Conservation (phyloP, 768 basidiomycete species). For the Tylopilus subfusipes region DNA sequence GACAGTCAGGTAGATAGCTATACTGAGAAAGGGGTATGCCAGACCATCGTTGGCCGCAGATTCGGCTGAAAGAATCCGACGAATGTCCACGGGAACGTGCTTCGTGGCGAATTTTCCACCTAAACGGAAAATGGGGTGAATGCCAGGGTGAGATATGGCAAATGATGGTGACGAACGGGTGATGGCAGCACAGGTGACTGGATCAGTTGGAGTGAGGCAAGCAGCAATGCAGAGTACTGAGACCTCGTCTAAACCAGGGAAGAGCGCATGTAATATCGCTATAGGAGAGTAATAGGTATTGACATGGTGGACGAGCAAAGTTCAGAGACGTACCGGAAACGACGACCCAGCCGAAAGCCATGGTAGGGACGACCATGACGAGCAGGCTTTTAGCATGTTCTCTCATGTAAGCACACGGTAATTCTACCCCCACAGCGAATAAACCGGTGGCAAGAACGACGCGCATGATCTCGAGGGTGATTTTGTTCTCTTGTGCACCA, state of each 20-base stretch:
- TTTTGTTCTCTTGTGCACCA: constrained; percentile 45
- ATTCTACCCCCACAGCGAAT: constrained; percentile 93
- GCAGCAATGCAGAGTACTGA: constrained; percentile 85
- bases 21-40: constrained; percentile 86
- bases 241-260: constrained; percentile 67
- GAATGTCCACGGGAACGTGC: constrained; percentile 71
- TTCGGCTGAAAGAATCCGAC: constrained; percentile 82
- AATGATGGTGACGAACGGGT: constrained; percentile 44
- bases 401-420: constrained; percentile 81
- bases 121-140: constrained; percentile 21
- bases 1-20: constrained; percentile 82
- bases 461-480: constrained; percentile 86
- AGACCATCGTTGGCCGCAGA: constrained; percentile 95
- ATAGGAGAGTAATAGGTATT: background rate
- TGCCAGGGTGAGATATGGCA: background rate
- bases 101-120: constrained; percentile 68
- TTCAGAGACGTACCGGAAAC: constrained; percentile 51
- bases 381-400: constrained; percentile 71
- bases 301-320: background rate
- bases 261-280: constrained; percentile 67
- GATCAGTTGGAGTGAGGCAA: constrained; percentile 92
- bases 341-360: constrained; percentile 82
- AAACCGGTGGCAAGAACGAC: constrained; percentile 88
- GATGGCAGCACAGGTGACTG: constrained; percentile 84
- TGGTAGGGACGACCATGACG: constrained; percentile 74